phyloP scores from a whole-genome alignment of 352 stramenopile species.

The Phytophthora agathidicida region DNA sequence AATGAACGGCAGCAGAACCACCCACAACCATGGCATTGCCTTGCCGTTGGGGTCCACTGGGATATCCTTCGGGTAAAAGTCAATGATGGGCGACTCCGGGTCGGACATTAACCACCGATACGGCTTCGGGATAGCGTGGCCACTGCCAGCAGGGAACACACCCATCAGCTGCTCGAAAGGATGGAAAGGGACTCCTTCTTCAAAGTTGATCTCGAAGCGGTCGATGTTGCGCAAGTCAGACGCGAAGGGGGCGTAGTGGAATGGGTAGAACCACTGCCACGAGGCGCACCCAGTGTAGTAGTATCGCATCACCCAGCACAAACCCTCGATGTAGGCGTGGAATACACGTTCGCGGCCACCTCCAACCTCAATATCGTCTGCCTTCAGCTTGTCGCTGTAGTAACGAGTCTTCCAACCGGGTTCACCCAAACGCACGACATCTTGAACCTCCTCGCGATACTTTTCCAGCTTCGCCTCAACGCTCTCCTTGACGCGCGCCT shows the following conservation, averaged over 20 bases:
- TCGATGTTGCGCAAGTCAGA: constrained; percentile 93
- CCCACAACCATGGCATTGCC: constrained; percentile 98
- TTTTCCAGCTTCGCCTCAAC: constrained; percentile 81
- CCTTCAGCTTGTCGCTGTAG: constrained; percentile 89
- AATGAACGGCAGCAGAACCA: constrained; percentile 99
- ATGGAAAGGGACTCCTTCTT: constrained; percentile 94
- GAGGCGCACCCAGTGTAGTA: constrained; percentile 99
- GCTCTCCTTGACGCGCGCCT: constrained; percentile 82
- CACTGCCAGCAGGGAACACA: constrained; percentile 96
- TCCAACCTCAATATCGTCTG: constrained; percentile 83
- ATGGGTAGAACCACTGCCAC: constrained; percentile 99
- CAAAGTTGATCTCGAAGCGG: constrained; percentile 93
- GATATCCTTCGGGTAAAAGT: constrained; percentile 97
- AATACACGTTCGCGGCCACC: constrained; percentile 92
- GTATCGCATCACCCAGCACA: constrained; percentile 99
- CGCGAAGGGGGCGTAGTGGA: constrained; percentile 98
- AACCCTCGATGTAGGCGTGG: constrained; percentile 97
- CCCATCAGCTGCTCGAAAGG: constrained; percentile 99
- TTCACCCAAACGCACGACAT: constrained; percentile 95
- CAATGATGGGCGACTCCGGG: constrained; percentile 96
- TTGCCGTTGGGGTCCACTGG: constrained; percentile 99
- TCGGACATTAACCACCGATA: constrained; percentile 96
- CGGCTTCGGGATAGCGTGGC: constrained; percentile 93
- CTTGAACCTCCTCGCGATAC: constrained; percentile 87
- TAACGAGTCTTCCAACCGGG: constrained; percentile 96